Base-by-base conservation (phyloP, 352 stramenopile species). In the Elongisporangium prolatum region DNA sequence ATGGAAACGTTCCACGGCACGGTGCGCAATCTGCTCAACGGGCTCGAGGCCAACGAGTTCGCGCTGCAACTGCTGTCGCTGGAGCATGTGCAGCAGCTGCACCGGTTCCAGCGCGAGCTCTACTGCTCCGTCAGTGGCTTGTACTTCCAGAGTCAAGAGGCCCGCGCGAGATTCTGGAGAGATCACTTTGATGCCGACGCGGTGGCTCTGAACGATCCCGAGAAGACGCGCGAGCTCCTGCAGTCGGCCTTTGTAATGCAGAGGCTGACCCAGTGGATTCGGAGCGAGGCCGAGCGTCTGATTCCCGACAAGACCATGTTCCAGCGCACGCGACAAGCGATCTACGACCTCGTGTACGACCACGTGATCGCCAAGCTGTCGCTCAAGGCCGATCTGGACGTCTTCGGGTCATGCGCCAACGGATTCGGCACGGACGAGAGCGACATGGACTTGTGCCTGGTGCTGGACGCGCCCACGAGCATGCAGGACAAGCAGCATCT, bases 401-500 rank as follows among this genome's bases (percentile, higher is more conserved):
- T 95, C 17, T 99, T 99, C 77, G 97, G 97, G 4, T 99, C 96
- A 17, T 98, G 88, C 47, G 90, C 88, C 2, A 99, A 99, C 69
- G 93, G 97, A 56, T 99, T 99, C 74, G 97, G 97, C 38, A 96
- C 80, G 25, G 78, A 89, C 18, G 63, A 76, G 34, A 96, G 89
- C 54, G 93, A 98, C 57, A 85, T 98, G 74, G 94, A 98, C 58
- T 97, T 98, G 89, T 98, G 89, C 61, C 71, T 97, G 10, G 80
- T 94, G 53, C 63, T 93, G 8, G 65, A 72, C 16, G 54, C 70
- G 34, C 49, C 52, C 2, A 54, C 50, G 18, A 75, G 63, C 2
- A 59, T 75, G 1, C 77, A 88, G n/a, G 75, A 88, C 17, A 94
- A 93, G 57, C 83, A 88, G 51, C 75, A 74, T 6, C 69, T 93